Percentiles rank a stretch among this genome's conserved stretches.
These are phyloP conservation scores for Rhizopus sp. DNA, from an alignment of 371 early-diverging fungal genomes.

Conservation along the genomic window DNA sequence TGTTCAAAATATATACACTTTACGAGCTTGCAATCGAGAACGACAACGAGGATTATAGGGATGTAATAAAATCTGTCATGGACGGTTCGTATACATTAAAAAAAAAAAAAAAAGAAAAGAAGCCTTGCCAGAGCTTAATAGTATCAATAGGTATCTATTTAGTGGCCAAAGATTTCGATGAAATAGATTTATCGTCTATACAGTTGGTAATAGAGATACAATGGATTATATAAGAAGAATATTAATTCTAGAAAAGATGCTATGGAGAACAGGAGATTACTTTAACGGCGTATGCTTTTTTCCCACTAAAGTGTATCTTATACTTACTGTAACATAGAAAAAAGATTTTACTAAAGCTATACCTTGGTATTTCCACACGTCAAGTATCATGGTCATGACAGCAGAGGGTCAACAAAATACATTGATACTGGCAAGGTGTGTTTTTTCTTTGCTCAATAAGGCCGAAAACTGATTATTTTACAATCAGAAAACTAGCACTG, in stretches of 20 bases:
- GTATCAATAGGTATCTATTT: constrained; percentile 12
- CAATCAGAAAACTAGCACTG: constrained; percentile 7
- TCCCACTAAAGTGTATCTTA: not conserved
- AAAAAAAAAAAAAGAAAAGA: not conserved
- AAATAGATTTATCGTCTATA: constrained; percentile 5
- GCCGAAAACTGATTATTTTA: not conserved
- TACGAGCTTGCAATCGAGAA: constrained; percentile 11
- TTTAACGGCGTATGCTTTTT: constrained; percentile 6
- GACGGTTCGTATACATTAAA: constrained; percentile 14
- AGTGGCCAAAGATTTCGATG: constrained; percentile 7
- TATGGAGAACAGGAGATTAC: constrained; percentile 20
- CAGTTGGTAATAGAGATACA: constrained; percentile 10
- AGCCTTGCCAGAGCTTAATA: not conserved
- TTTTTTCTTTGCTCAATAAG: not conserved
- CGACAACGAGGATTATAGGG: not conserved
- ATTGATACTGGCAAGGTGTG: constrained; percentile 1
- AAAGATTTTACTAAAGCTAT: constrained; percentile 3
- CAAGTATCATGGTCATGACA: not conserved
- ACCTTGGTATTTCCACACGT: constrained; percentile 7
- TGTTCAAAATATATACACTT: constrained; percentile 14
- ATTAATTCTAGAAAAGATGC: constrained; percentile 1
- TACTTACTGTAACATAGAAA: constrained; percentile 1
- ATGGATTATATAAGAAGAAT: not conserved
- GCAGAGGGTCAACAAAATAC: not conserved
- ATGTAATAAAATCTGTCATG: constrained; percentile 4